Conservation (phyloP, 805 yeast species). For the Metschnikowia dekortorum region DNA sequence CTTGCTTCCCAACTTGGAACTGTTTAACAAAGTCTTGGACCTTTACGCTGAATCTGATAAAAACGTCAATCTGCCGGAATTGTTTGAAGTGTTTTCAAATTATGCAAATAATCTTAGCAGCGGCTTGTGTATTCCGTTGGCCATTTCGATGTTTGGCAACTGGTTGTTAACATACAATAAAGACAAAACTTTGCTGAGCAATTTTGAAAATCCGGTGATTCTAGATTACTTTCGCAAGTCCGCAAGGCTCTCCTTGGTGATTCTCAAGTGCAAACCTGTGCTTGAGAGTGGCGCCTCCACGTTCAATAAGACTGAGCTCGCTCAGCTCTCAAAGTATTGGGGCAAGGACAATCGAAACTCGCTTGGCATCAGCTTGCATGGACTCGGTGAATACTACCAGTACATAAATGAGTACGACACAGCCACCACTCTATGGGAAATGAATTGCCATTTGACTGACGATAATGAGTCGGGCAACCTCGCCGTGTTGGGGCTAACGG, state of each 20-base stretch:
- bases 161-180: slow-evolving; percentile 21
- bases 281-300: slow-evolving; percentile 7
- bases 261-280: slow-evolving; percentile 9
- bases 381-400: slow-evolving; percentile 21
- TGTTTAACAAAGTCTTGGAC: slow-evolving; percentile 15
- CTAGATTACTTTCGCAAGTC: slow-evolving; percentile 20
- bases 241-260: slow-evolving; percentile 18
- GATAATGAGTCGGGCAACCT: slow-evolving; percentile 20
- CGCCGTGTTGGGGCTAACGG: slow-evolving; percentile 21
- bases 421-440: slow-evolving; percentile 21
- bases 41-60: slow-evolving; percentile 14
- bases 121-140: slow-evolving; percentile 18
- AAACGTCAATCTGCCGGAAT: slow-evolving; percentile 14
- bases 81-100: slow-evolving; percentile 17
- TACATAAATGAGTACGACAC: slow-evolving; percentile 14
- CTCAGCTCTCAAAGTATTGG: slow-evolving; percentile 10
- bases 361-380: slow-evolving; percentile 15
- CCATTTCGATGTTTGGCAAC: slow-evolving; percentile 24
- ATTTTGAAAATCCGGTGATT: slow-evolving; percentile 20
- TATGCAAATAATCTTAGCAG: slow-evolving; percentile 15
- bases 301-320: neutral
- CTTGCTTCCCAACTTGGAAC: slow-evolving; percentile 8
- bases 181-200: slow-evolving; percentile 13
- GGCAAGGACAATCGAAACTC: slow-evolving; percentile 18
- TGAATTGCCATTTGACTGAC: slow-evolving; percentile 19